phyloP scores from a whole-genome alignment of 2,329 filamentous ascomycete genomes.

The Tolypocladium nubicola region DNA sequence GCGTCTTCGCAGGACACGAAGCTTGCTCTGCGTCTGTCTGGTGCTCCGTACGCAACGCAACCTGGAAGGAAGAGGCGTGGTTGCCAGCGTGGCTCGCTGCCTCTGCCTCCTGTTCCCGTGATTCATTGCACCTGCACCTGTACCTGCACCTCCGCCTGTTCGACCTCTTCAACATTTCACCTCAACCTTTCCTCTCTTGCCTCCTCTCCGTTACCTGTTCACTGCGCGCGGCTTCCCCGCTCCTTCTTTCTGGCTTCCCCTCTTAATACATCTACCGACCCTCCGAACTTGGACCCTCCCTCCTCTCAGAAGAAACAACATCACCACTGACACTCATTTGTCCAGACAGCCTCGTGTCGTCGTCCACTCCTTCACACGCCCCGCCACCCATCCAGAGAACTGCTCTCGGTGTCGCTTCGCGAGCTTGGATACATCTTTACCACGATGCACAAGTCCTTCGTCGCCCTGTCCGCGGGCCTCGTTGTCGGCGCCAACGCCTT shows the following conservation, averaged over 20 bases:
- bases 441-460: conserved; percentile 22
- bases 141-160: neutral
- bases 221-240: neutral
- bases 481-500: conserved; percentile 50
- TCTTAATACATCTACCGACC: neutral
- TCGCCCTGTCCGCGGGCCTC: conserved; percentile 21
- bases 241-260: neutral
- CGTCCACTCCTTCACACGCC: conserved; percentile 20
- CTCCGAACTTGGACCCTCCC: neutral
- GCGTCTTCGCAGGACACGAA: neutral
- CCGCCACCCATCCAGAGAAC: conserved; percentile 3
- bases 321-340: conserved; percentile 9
- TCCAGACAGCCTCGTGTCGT: conserved; percentile 23
- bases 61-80: neutral
- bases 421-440: conserved; percentile 14
- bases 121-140: neutral
- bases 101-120: neutral
- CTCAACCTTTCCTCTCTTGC: neutral
- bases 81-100: neutral
- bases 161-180: neutral
- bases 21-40: neutral
- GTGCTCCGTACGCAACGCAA: neutral
- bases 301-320: neutral
- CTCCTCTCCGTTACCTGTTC: neutral
- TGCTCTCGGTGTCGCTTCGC: conserved; percentile 4